Evolutionary conservation across 768 basidiomycete species (phyloP).

Genomic region (Phallus indusiatus): DNA sequence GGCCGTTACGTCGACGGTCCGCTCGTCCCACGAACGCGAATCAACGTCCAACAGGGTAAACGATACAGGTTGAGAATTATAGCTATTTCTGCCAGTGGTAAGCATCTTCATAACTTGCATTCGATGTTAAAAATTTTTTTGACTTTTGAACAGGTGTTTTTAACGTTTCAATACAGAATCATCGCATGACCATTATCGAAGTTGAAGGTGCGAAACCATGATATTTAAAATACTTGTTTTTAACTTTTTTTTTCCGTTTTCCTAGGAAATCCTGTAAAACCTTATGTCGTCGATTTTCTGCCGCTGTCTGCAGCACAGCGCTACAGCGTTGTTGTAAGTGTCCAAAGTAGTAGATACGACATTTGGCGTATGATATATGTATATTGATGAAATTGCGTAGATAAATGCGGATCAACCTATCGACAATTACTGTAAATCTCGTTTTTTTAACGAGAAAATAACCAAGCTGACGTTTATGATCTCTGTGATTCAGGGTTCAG

Average conservation of each 20-base stretch:
- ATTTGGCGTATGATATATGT: background rate
- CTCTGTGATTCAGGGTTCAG: constrained; percentile 8
- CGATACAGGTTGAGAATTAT: constrained; percentile 9
- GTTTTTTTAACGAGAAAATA: background rate
- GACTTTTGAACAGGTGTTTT: constrained; percentile 42
- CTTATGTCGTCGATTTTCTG: constrained; percentile 16
- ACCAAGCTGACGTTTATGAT: background rate
- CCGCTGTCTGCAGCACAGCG: constrained; percentile 20
- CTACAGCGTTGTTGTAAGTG: constrained; percentile 21
- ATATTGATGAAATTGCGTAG: constrained; percentile 2
- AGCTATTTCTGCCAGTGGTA: background rate
- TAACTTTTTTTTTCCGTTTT: constrained; percentile 5
- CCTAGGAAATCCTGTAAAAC: constrained; percentile 8
- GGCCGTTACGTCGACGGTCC: constrained; percentile 42
- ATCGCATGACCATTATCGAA: constrained; percentile 18
- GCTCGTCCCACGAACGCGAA: constrained; percentile 28
- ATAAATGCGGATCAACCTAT: constrained; percentile 15
- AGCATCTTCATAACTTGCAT: background rate
- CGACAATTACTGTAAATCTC: constrained; percentile 12
- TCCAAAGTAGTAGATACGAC: background rate
- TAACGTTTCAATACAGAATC: constrained; percentile 17
- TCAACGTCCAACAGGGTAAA: constrained; percentile 29
- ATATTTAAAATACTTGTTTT: constrained; percentile 12
- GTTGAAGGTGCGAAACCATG: constrained; percentile 20
- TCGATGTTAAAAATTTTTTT: too few relatives aligned